Conservation (phyloP, 192 early-diverging fungal genomes). For the Podila clonocystis region DNA sequence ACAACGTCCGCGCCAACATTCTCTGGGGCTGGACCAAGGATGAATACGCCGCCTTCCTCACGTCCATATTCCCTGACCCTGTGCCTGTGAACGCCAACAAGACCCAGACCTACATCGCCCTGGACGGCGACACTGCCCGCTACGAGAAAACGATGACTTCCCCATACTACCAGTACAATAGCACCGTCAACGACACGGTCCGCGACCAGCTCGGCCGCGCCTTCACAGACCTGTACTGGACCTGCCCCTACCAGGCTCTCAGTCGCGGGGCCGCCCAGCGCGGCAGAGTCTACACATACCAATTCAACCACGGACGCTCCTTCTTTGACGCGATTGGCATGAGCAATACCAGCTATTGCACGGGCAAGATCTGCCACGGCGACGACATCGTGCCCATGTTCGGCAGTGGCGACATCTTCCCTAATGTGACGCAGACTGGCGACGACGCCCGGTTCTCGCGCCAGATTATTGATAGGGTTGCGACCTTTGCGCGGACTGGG, state of each 20-base stretch:
- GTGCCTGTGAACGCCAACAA: not conserved
- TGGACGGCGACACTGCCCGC: not conserved
- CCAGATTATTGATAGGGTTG: conserved; percentile 16
- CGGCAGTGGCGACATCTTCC: not conserved
- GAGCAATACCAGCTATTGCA: not conserved
- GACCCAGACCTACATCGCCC: not conserved
- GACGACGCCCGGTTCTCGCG: conserved; percentile 17
- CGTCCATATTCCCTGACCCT: not conserved
- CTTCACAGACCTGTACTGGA: not conserved
- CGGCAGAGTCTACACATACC: conserved; percentile 1
- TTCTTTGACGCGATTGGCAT: not conserved
- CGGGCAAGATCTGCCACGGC: not conserved
- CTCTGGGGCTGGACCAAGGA: conserved; percentile 8
- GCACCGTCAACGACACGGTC: conserved; percentile 2
- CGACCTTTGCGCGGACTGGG: conserved; percentile 12
- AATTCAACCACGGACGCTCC: not conserved
- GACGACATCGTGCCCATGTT: conserved; percentile 15
- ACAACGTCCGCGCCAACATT: conserved; percentile 13
- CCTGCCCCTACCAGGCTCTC: conserved; percentile 2
- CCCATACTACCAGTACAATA: conserved; percentile 15
- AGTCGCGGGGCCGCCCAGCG: not conserved
- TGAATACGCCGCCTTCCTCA: not conserved
- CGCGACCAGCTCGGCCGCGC: not conserved
- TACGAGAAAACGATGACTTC: not conserved
- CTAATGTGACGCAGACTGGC: conserved; percentile 1